A percentile compares a stretch with the other conserved stretches of the same genome.
These are phyloP conservation scores for Macrolepiota dolichaula DNA, from an alignment of 768 basidiomycete species.

Conservation along the genomic window DNA sequence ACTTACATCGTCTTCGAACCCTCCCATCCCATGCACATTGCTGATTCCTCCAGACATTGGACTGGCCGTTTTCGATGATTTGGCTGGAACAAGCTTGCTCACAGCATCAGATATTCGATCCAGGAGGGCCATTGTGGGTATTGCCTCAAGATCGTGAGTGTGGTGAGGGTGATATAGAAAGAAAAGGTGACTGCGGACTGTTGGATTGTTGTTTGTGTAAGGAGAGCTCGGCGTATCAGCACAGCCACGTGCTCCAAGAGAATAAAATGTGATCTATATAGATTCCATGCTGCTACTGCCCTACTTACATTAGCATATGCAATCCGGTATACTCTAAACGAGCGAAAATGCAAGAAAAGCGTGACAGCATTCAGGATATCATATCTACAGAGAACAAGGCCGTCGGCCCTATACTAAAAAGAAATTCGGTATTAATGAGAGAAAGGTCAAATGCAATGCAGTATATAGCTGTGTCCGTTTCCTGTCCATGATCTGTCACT, in stretches of 20 bases:
- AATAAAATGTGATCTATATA: background rate
- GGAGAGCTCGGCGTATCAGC: background rate
- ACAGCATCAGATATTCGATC: slow-evolving; percentile 55
- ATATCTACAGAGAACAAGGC: slow-evolving; percentile 11
- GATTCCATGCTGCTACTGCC: slow-evolving; percentile 7
- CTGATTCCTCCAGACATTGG: slow-evolving; percentile 56
- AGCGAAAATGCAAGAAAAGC: slow-evolving; percentile 9
- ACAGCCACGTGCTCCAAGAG: slow-evolving; percentile 8
- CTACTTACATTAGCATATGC: slow-evolving; percentile 10
- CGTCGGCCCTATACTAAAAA: background rate
- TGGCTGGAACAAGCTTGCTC: slow-evolving; percentile 43
- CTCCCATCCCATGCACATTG: slow-evolving; percentile 53
- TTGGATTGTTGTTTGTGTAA: background rate
- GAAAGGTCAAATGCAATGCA: slow-evolving; percentile 1
- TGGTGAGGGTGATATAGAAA: background rate
- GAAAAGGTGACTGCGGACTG: background rate
- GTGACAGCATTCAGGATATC: slow-evolving; percentile 8
- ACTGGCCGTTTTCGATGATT: slow-evolving; percentile 32
- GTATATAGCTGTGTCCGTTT: background rate
- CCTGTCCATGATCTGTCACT: background rate
- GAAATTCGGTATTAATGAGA: slow-evolving; percentile 1
- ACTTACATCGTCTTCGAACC: slow-evolving; percentile 74
- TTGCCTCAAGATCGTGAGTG: background rate
- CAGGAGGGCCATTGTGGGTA: slow-evolving; percentile 46
- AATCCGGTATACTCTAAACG: slow-evolving; percentile 12